Percentiles rank a stretch among this genome's conserved stretches.
Conservation (phyloP, 306 rosid genomes). For the Chamaecrista fasciculata region DNA sequence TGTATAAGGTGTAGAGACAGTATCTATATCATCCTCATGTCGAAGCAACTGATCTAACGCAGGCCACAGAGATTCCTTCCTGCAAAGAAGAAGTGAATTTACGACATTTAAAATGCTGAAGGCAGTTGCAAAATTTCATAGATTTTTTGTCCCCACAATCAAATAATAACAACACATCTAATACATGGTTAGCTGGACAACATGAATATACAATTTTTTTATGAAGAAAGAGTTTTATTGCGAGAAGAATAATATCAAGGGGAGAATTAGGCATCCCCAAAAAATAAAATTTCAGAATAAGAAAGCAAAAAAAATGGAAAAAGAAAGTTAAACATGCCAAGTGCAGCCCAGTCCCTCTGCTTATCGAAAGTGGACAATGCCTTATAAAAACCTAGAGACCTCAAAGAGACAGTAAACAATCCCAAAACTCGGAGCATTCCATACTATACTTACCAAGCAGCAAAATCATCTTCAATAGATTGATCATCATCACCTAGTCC, state of each 20-base stretch:
- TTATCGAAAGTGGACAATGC: no score
- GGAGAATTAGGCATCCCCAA: no score
- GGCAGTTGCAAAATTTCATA: conserved; percentile 19
- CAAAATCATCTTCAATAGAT: conserved; percentile 84
- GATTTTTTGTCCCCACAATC: neutral
- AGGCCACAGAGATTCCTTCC: conserved; percentile 84
- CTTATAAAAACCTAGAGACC: no score
- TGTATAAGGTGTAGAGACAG: conserved; percentile 75
- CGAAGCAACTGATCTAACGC: conserved; percentile 77
- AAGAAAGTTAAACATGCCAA: no score
- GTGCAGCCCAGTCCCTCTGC: no score
- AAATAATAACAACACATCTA: conserved; percentile 1
- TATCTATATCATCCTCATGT: conserved; percentile 64
- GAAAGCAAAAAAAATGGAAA: no score
- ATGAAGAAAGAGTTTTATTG: no score
- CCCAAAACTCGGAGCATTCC: no score
- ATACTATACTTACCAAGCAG: conserved; percentile 61
- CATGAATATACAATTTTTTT: no score
- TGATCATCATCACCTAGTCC: conserved; percentile 94
- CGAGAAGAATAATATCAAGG: no score
- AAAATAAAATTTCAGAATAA: no score
- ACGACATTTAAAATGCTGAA: conserved; percentile 24
- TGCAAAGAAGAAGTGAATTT: conserved; percentile 35
- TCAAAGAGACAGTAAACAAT: no score
- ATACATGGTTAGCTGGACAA: conserved; percentile 9